Base-by-base conservation (phyloP, 164 flowering plant genomes). In the Magnolia sinica region DNA sequence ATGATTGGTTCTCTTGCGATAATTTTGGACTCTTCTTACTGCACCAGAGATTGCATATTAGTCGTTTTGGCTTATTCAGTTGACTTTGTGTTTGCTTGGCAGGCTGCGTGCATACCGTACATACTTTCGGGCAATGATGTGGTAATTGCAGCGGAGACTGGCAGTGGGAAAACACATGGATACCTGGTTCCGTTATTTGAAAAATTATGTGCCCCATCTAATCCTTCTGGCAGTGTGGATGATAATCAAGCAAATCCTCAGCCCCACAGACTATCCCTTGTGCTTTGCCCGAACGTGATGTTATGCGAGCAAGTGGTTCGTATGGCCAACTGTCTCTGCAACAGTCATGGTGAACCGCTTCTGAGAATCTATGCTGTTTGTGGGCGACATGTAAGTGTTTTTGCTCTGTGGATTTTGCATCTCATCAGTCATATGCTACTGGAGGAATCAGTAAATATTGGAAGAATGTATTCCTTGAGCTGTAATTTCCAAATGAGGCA, bases 81-180 rank as follows among this genome's bases (percentile, higher is more conserved):
- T 22, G 14, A 23, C 7, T 2, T 8, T 19, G 13, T 55, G 61
- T 49, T 75, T 77, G 55, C 52, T 64, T 77, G 79, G 70, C 85
- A 96, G 99, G 99, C 97, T 70, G 88, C 91, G 24, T 85, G 89
- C 72, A 80, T 94, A 77, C 97, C 95, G 1, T 64, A 81, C 24
- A 85, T 96, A 80, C 86, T 89, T 11, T 86, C 97, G 19, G 97
- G 93, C 51, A 87, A 83, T 64, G 98, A 96, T 84, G 93, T 89
- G 23, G 88, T 94, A 66, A 83, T 96, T 77, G 99, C 99, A 61
- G 98, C 99, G 14, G 99, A 96, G 89, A 96, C 99, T 63, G 99
- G 99, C 61, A 96, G 99, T 81, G 99, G 99, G 45, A 96, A 96
- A 84, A 96, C 99, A 20, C 92, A 96, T 82, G 89, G 94, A 1